These are phyloP conservation scores for Passiflora organensis DNA, from an alignment of 345 rosid genomes.

Conservation along the genomic window DNA sequence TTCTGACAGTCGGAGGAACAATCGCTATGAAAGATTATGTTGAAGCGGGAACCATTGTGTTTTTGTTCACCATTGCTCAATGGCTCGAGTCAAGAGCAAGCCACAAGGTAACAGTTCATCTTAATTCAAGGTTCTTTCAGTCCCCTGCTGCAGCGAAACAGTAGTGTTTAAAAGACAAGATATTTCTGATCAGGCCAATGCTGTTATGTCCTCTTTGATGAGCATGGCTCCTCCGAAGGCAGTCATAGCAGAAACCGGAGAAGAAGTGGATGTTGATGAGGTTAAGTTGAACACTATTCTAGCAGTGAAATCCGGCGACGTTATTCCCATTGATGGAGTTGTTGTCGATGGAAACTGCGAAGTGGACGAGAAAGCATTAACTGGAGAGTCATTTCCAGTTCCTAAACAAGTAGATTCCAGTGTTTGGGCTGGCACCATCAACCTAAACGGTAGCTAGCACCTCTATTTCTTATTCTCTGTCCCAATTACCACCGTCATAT, in stretches of 20 bases:
- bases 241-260: constrained; percentile 72
- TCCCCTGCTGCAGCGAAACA: too few species aligned
- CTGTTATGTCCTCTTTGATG: constrained; percentile 79
- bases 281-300: constrained; percentile 62
- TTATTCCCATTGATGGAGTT: constrained; percentile 83
- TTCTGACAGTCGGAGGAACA: constrained; percentile 67
- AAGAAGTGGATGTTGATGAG: constrained; percentile 63
- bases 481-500: background rate
- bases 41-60: constrained; percentile 87
- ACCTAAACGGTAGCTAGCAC: constrained; percentile 52
- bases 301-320: constrained; percentile 83
- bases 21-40: constrained; percentile 62
- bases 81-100: constrained; percentile 93
- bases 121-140: too few species aligned
- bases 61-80: constrained; percentile 71
- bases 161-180: too few species aligned
- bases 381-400: constrained; percentile 88
- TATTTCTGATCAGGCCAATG: constrained; percentile 52
- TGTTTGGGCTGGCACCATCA: constrained; percentile 94
- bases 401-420: constrained; percentile 56
- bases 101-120: constrained; percentile 94
- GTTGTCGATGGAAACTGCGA: constrained; percentile 82
- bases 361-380: constrained; percentile 84
- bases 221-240: constrained; percentile 80
- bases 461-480: background rate